phyloP scores from a whole-genome alignment of 257 asterid genomes.

The Penstemon barbatus region DNA sequence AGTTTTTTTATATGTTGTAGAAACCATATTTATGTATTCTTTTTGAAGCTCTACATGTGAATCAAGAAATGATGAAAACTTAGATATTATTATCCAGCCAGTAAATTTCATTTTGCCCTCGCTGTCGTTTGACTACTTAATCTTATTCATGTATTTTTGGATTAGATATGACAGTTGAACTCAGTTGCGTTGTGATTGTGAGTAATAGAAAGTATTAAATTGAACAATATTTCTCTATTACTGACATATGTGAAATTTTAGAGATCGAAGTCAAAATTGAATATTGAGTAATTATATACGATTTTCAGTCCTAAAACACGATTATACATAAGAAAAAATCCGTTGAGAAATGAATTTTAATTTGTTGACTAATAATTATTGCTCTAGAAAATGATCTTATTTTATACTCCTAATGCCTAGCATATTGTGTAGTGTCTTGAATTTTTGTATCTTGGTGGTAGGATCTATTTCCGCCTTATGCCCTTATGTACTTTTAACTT shows the following conservation, averaged over 20 bases:
- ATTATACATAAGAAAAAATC: too few relatives aligned
- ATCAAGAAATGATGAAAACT: conserved; percentile 10
- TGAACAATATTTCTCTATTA: background rate
- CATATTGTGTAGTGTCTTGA: too few relatives aligned
- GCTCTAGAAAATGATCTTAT: too few relatives aligned
- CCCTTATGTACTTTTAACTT: too few relatives aligned
- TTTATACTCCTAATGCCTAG: too few relatives aligned
- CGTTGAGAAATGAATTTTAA: too few relatives aligned
- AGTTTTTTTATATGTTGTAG: background rate
- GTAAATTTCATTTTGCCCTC: conserved; percentile 18
- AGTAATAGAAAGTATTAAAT: conserved; percentile 20
- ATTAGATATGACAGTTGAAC: conserved; percentile 20
- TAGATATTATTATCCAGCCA: conserved; percentile 24
- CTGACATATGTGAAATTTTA: background rate
- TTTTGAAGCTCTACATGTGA: conserved; percentile 6
- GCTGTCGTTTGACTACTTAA: conserved; percentile 21
- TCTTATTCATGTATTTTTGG: conserved; percentile 23
- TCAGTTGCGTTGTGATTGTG: conserved; percentile 7
- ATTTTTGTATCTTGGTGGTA: too few relatives aligned
- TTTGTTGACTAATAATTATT: too few relatives aligned
- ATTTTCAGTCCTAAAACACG: too few relatives aligned
- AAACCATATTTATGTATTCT: background rate
- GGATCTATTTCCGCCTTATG: too few relatives aligned
- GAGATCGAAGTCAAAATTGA: too few relatives aligned
- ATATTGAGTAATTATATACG: too few relatives aligned